Evolutionary conservation across 305 asterid genomes (phyloP), one percentile per base, ranked within the genome.

Genomic region (Caryopteris hybrid): DNA sequence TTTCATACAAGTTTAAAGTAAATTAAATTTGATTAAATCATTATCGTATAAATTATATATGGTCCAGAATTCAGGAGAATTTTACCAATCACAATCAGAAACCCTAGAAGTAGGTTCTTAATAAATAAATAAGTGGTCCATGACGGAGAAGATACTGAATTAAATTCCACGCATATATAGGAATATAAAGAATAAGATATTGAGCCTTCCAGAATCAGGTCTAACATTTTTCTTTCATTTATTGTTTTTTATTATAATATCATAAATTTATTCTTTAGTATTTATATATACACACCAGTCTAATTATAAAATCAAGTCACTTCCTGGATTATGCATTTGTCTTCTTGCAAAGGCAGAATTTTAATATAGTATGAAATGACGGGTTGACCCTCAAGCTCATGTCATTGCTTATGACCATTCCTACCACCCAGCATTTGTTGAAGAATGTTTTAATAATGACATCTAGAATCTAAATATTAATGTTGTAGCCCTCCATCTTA

Each of bases 371-470:
- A 52, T 47, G 57, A 70, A 66, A 53, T 69, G 79, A 75, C 81
- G 0, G n/a, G 68, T 61, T 75, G 75, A 69, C 79, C 71, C 71
- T 63, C 0, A 22, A 18, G 60, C 66, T 61, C 36, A 39, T 66
- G 83, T 80, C 87, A 80, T 59, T 68, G 75, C 71, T 68, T 82
- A 64, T 70, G 80, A 64, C 80, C 60, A 20, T 22, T 45, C 74
- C 68, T 55, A 72, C 62, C 23, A 42, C 63, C 71, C 34, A 57
- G 29, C 62, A 59, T 41, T 48, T 42, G 73, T 65, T 33, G 45
- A 70, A 31, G 73, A 63, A 70, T 76, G 76, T 71, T 10, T 43
- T 27, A 62, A 69, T 79, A 50, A 65, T 75, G 72, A 72, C 70
- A 69, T 64, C 46, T 69, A 50, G 58, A 64, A 56, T 53, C 29